A percentile compares a stretch with the other conserved stretches of the same genome.
Conservation (phyloP, 2,329 filamentous ascomycete species). For the Diaporthe ampelina region DNA sequence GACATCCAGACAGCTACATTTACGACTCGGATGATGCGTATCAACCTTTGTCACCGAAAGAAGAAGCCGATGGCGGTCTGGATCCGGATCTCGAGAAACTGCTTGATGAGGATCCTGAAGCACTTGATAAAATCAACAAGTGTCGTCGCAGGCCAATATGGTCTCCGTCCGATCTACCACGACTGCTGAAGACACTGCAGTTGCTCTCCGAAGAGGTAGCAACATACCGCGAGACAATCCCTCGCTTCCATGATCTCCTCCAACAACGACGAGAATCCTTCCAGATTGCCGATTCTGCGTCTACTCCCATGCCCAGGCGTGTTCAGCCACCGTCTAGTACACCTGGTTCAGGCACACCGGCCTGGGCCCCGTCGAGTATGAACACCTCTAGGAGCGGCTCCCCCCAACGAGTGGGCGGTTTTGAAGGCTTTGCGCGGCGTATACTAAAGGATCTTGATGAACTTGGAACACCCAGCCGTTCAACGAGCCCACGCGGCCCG, state of each 20-base stretch:
- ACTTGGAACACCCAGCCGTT: constrained; percentile 66
- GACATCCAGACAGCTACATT: constrained; percentile 75
- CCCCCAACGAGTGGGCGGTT: constrained; percentile 65
- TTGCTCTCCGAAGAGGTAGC: constrained; percentile 73
- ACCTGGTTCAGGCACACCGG: constrained; percentile 46
- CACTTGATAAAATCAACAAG: constrained; percentile 61
- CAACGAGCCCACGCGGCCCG: constrained; percentile 63
- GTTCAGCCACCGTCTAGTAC: constrained; percentile 43
- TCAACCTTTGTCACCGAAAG: constrained; percentile 39
- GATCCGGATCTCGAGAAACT: constrained; percentile 29
- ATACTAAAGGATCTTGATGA: constrained; percentile 74
- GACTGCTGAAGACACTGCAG: constrained; percentile 71
- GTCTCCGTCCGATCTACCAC: constrained; percentile 63
- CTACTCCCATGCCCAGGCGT: constrained; percentile 48
- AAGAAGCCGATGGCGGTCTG: constrained; percentile 51
- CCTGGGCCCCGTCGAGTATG: constrained; percentile 57
- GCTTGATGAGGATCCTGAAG: constrained; percentile 54
- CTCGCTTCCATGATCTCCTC: constrained; percentile 80
- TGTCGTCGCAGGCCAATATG: constrained; percentile 69
- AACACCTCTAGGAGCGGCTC: constrained; percentile 65
- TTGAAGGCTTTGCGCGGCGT: constrained; percentile 74
- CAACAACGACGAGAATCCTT: constrained; percentile 76
- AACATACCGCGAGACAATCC: constrained; percentile 73
- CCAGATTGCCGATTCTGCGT: constrained; percentile 68
- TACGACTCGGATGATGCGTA: constrained; percentile 62